A percentile compares a stretch with the other conserved stretches of the same genome.
These are phyloP conservation scores for Senecio squalidus DNA, from an alignment of 140 eudicot species.

Conservation along the genomic window DNA sequence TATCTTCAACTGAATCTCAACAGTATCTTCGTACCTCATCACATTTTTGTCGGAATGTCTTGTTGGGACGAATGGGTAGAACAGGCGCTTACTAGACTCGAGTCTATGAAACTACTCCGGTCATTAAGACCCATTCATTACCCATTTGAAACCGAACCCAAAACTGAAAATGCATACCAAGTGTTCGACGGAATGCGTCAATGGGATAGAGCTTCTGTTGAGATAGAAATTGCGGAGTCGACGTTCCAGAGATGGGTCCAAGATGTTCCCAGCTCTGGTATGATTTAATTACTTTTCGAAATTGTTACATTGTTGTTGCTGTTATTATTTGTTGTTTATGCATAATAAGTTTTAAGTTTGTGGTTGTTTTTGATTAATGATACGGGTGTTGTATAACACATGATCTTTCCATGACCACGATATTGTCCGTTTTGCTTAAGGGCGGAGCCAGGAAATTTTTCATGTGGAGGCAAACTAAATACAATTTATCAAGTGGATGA, in stretches of 20 bases:
- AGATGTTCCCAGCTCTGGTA: conserved; percentile 78
- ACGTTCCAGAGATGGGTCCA: conserved; percentile 70
- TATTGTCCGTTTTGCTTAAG: too few species aligned
- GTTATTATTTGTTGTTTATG: not conserved
- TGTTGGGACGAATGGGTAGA: conserved; percentile 75
- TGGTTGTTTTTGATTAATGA: too few species aligned
- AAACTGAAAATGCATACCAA: conserved; percentile 22
- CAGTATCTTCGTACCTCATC: too few species aligned
- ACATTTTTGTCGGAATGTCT: too few species aligned
- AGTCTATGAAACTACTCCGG: conserved; percentile 58
- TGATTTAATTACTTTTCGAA: not conserved
- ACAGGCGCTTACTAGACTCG: conserved; percentile 51
- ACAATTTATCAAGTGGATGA: too few species aligned
- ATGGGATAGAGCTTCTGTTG: conserved; percentile 80
- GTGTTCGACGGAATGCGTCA: conserved; percentile 56
- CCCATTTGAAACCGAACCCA: not conserved
- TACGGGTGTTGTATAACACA: too few species aligned
- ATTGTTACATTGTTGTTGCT: not conserved
- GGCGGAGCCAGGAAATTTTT: too few species aligned
- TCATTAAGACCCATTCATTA: conserved; percentile 83
- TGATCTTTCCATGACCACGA: too few species aligned
- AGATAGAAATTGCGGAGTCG: conserved; percentile 51
- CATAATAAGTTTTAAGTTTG: too few species aligned
- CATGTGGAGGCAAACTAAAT: too few species aligned
- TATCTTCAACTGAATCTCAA: not conserved